phyloP scores from a whole-genome alignment of 371 early-diverging fungal genomes.

The Mortierella sp. region DNA sequence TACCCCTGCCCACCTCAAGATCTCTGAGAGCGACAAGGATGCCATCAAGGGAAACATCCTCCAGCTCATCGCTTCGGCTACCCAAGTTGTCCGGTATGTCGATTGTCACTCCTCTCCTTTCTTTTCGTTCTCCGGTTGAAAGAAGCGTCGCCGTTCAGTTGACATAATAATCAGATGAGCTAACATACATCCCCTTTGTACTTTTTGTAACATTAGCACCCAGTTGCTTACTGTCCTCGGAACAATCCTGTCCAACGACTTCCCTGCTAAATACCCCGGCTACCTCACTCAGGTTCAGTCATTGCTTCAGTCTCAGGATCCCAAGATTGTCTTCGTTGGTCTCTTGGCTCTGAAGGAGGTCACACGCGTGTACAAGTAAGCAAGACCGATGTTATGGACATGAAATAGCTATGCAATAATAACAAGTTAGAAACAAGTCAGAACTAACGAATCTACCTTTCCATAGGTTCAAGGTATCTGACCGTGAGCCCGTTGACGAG shows the following conservation, averaged over 20 bases:
- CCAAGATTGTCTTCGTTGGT: conserved; percentile 77
- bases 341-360: conserved; percentile 85
- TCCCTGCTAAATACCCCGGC: conserved; percentile 86
- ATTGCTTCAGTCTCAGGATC: conserved; percentile 74
- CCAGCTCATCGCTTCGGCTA: conserved; percentile 75
- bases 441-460: background rate
- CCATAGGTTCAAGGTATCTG: conserved; percentile 57
- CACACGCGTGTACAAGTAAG: conserved; percentile 84
- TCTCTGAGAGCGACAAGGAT: conserved; percentile 79
- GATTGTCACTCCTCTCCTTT: conserved; percentile 2
- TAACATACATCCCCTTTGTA: background rate
- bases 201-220: conserved; percentile 60
- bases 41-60: conserved; percentile 81
- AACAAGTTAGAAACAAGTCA: background rate
- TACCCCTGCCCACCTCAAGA: conserved; percentile 58
- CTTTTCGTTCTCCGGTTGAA: background rate
- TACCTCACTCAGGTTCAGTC: conserved; percentile 75
- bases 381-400: background rate
- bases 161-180: background rate
- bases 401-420: background rate
- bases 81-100: conserved; percentile 77
- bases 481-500: conserved; percentile 73
- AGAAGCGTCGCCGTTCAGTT: background rate
- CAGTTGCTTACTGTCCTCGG: conserved; percentile 82
- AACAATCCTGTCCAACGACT: conserved; percentile 78